A percentile compares a stretch with the other conserved stretches of the same genome.
Evolutionary conservation across 768 basidiomycete species (phyloP).

Genomic region (Kwoniella newhampshirensis): DNA sequence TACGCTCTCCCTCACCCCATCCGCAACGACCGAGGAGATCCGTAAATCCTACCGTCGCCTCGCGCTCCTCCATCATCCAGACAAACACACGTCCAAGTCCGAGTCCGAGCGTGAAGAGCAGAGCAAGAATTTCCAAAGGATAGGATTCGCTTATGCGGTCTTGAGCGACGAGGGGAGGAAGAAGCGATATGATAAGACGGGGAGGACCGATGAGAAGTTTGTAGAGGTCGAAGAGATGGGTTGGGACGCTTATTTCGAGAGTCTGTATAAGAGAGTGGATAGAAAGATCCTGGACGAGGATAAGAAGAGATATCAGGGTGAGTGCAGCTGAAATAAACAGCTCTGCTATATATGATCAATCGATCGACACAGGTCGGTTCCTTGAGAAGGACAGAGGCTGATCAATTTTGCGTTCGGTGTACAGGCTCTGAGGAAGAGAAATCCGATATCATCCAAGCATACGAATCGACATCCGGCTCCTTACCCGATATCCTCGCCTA

Average conservation of each 20-base stretch:
- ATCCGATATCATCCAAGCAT: constrained; percentile 74
- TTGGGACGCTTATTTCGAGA: constrained; percentile 95
- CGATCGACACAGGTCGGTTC: constrained; percentile 1
- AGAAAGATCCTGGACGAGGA: constrained; percentile 83
- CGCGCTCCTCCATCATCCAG: constrained; percentile 82
- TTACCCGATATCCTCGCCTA: constrained; percentile 77
- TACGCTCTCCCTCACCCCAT: constrained; percentile 62
- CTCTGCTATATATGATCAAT: too few species aligned
- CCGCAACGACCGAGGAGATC: constrained; percentile 67
- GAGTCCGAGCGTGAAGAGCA: constrained; percentile 66
- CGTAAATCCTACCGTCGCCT: constrained; percentile 79
- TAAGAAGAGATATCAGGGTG: constrained; percentile 92
- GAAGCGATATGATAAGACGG: constrained; percentile 74
- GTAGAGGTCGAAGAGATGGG: constrained; percentile 69
- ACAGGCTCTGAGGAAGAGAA: constrained; percentile 82
- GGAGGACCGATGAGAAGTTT: constrained; percentile 74
- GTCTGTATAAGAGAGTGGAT: constrained; percentile 82
- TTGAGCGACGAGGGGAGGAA: constrained; percentile 74
- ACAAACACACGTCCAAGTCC: constrained; percentile 70
- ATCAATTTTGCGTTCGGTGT: too few species aligned
- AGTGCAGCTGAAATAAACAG: constrained; percentile 12
- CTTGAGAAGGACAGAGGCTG: constrained; percentile 1
- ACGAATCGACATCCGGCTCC: constrained; percentile 68
- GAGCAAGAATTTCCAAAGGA: constrained; percentile 72
- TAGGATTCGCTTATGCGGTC: constrained; percentile 91